Conservation (phyloP, 108 stramenopile genomes). For the Skeletonema costatum region DNA sequence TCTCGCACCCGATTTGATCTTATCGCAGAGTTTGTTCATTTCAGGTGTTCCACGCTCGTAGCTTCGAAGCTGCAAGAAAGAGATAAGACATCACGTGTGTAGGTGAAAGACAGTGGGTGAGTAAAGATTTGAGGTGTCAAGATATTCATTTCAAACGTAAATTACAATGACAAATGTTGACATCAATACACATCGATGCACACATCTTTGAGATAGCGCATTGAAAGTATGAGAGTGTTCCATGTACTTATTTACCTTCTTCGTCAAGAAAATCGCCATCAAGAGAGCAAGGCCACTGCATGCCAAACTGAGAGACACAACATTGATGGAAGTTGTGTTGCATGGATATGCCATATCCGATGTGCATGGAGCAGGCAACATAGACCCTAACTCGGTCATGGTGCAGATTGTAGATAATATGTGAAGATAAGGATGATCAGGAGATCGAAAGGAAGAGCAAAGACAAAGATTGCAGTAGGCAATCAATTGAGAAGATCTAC, state of each 20-base stretch:
- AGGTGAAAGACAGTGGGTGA: background rate
- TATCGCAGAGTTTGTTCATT: conserved; percentile 75
- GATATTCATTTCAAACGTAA: background rate
- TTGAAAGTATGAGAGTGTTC: background rate
- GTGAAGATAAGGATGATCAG: background rate
- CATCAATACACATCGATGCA: too few relatives aligned
- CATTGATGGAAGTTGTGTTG: conserved; percentile 42
- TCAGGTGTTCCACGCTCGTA: conserved; percentile 60
- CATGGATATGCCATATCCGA: conserved; percentile 39
- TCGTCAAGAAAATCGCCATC: conserved; percentile 54
- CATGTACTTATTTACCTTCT: conserved; percentile 47
- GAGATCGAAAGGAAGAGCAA: background rate
- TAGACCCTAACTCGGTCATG: background rate
- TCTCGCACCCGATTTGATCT: conserved; percentile 90
- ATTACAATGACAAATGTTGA: background rate
- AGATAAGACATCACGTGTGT: background rate
- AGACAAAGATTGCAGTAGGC: background rate
- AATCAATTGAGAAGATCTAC: background rate
- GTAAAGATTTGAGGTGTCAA: background rate
- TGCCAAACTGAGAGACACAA: conserved; percentile 54
- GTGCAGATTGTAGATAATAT: background rate
- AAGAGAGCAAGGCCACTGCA: conserved; percentile 51
- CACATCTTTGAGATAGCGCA: too few relatives aligned
- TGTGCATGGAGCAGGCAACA: background rate
- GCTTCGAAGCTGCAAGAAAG: conserved; percentile 42